Base-by-base conservation (phyloP, 345 rosid species). In the Salix udensis region DNA sequence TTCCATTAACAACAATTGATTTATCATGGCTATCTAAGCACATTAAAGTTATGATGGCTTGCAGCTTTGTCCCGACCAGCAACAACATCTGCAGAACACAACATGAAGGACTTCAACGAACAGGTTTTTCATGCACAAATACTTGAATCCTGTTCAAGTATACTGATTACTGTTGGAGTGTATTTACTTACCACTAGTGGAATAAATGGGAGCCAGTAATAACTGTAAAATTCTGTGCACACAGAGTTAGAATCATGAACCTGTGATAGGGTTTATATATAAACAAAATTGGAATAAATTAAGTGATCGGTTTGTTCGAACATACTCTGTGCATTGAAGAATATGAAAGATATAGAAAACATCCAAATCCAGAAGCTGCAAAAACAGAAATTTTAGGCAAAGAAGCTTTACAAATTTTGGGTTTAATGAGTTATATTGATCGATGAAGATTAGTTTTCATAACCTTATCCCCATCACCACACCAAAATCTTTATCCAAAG, bases 331-430 rank as follows among this genome's bases (percentile, higher is more conserved):
- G 98, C 86, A 71, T 88, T 85, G 85, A 91, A 88, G 82, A 92
- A 86, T 79, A 94, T 91, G 83, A 88, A 90, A 67, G 89, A 72
- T 44, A 90, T 82, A 18, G 90, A 74, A 61, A 88, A 82, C 16
- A 86, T 81, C 97, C 96, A 92, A 64, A 88, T 78, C 89, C 91
- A 89, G 24, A 82, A 81, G 82, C 98, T 93, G 98, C 89, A 85
- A 69, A 65, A 65, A 23, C 76, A 72, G 44, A 65, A 16, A 42
- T 50, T 67, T 18, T 18, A 46, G 11, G 53, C 12, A 19, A 68
- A 60, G 67, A 74, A 67, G 58, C n/a, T 36, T 70, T 34, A 19
- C 18, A 23, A 15, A 15, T 21, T 23, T n/a, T 18, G 46, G 21
- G 4, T 10, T 67, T 15, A 65, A 16, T 21, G 26, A 34, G 34